Base-by-base conservation (phyloP, 371 early-diverging fungal genomes). In the Haplosporangium sp. region DNA sequence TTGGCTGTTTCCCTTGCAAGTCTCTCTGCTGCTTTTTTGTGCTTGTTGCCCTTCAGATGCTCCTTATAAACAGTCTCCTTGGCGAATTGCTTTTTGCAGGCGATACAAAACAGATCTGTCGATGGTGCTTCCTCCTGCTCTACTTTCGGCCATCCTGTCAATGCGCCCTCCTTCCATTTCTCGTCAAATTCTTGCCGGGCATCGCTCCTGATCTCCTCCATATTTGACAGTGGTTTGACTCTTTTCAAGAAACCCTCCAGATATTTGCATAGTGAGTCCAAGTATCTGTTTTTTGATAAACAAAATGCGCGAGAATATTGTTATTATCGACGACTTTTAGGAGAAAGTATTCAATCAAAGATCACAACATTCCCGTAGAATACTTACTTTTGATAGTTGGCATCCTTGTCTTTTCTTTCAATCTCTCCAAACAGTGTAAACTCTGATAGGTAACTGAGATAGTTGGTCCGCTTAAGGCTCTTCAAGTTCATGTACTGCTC, bases 11-110 rank as follows among this genome's bases (percentile, higher is more conserved):
- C 60, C 66, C 60, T 67, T 12, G 62, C 75, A 38, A 92, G 59
- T 41, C 84, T 82, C 40, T 89, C 89, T 11, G 87, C 92, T 3
- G 94, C 94, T 72, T 95, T 97, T 51, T 87, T 85, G 81, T 98
- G 99, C 68, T 97, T 97, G 81, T 94, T 94, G 18, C 95, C 95
- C 47, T 86, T 90, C 74, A 96, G 81, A 81, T 99, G 98, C 20
- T 89, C 91, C 21, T 91, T 90, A 73, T 86, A 97, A 3, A 97
- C 95, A 0, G 92, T 90, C 36, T 92, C 75, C 66, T 97, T 98
- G 41, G 94, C 74, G 79, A 95, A 99, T 42, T 87, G 87, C 72
- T 95, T 95, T 40, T 89, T 87, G 88, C 97, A 98, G 16, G 94
- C 91, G 23, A 83, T 60, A 74, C 97, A 98, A 66, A 91, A 96